These are phyloP conservation scores for Camellia oleifera DNA, from an alignment of 179 eudicot species.

Conservation along the genomic window DNA sequence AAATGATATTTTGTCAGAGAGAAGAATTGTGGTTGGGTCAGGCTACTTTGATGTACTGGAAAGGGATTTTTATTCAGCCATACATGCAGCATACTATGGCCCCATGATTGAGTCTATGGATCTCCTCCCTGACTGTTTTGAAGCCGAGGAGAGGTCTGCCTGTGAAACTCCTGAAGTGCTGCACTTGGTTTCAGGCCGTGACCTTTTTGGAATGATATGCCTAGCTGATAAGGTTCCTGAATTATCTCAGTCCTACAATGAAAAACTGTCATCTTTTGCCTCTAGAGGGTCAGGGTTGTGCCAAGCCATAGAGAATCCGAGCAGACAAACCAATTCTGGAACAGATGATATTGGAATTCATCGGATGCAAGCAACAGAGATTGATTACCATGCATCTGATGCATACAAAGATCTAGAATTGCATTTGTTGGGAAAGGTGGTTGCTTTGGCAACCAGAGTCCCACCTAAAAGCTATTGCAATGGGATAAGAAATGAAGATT, in stretches of 20 bases:
- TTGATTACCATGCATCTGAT: conserved; percentile 35
- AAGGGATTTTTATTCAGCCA: conserved; percentile 76
- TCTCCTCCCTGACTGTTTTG: conserved; percentile 88
- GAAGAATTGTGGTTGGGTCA: conserved; percentile 64
- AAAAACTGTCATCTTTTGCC: conserved; percentile 39
- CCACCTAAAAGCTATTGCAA: conserved; percentile 43
- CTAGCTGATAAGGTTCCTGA: conserved; percentile 52
- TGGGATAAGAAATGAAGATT: conserved; percentile 36
- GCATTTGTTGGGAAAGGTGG: conserved; percentile 69
- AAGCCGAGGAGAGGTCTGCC: conserved; percentile 90
- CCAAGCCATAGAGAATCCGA: conserved; percentile 23
- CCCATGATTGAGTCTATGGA: conserved; percentile 66
- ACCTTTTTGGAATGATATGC: conserved; percentile 82
- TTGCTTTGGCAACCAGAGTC: conserved; percentile 76
- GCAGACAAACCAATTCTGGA: conserved; percentile 18
- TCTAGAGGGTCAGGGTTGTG: conserved; percentile 21
- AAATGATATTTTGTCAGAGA: conserved; percentile 67
- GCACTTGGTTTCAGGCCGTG: conserved; percentile 93
- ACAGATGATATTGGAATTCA: conserved; percentile 14
- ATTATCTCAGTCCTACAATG: conserved; percentile 40
- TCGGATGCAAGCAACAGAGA: conserved; percentile 13
- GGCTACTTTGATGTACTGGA: conserved; percentile 84
- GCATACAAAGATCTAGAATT: conserved; percentile 77
- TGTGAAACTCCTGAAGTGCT: conserved; percentile 74
- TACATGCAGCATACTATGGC: conserved; percentile 87